Conservation (phyloP, 2,329 filamentous ascomycete species). For the Phialophora tarda region DNA sequence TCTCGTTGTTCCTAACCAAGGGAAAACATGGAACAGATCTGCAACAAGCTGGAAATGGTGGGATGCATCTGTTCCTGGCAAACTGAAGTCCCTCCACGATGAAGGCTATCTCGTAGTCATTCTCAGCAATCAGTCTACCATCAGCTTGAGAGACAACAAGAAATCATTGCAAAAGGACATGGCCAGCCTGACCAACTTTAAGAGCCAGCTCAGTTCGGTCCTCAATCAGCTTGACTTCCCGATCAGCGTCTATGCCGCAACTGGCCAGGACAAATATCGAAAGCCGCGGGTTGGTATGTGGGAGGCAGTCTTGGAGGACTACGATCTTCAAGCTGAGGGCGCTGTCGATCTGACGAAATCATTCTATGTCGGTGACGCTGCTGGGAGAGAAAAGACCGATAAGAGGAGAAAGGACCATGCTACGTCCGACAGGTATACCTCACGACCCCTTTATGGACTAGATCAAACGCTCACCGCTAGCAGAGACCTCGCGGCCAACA, state of each 20-base stretch:
- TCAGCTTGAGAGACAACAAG: conserved; percentile 74
- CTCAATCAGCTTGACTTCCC: conserved; percentile 76
- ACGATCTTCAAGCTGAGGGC: conserved; percentile 59
- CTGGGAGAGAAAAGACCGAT: conserved; percentile 55
- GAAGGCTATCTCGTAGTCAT: conserved; percentile 79
- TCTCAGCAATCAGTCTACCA: conserved; percentile 85
- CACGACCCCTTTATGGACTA: not conserved
- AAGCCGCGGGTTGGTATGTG: conserved; percentile 94
- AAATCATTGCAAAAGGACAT: conserved; percentile 71
- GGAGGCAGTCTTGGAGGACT: conserved; percentile 68
- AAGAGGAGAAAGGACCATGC: conserved; percentile 62
- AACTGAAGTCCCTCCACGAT: conserved; percentile 69
- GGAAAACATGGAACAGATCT: conserved; percentile 74
- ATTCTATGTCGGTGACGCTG: conserved; percentile 90
- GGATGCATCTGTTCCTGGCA: conserved; percentile 71
- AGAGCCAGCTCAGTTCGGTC: conserved; percentile 74
- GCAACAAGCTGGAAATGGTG: conserved; percentile 94
- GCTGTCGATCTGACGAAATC: conserved; percentile 73
- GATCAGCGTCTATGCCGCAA: conserved; percentile 82
- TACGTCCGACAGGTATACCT: conserved; percentile 60
- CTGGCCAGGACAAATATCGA: conserved; percentile 77
- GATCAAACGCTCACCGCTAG: conserved; percentile 22
- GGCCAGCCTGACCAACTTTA: conserved; percentile 77
- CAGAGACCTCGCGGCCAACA: conserved; percentile 83
- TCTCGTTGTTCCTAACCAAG: conserved; percentile 77